Evolutionary conservation across 805 yeast genomes (phyloP), one percentile per base, ranked within the genome.

Genomic region (Candida maris): DNA sequence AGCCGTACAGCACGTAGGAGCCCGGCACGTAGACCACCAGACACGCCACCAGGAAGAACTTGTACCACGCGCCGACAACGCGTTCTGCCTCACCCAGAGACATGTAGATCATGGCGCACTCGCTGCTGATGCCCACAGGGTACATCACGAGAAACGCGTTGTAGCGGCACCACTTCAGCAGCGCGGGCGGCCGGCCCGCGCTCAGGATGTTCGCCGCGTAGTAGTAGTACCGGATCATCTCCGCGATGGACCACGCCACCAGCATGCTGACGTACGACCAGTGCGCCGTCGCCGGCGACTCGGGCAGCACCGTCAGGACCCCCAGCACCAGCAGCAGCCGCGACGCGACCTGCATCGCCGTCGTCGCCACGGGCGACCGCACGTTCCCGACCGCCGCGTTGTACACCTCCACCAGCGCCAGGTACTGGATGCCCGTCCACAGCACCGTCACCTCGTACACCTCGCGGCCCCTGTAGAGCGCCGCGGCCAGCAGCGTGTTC

Each of bases 221-320:
- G 65, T 77, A 93, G 28, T 86, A 73, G 63, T 93, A 93, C 58
- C 98, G 74, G 39, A 89, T 81, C 30, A 86, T 72, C 62, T 93
- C 98, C n/a, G 97, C 86, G 35, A 85, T 51, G n/a, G 93, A 77
- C 98, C 98, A 93, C 9, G 96, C 88, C 29, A 78, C 49, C 31
- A 79, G 69, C 58, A 91, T 71, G 1, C 91, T 67, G 38, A 79
- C 61, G 59, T 82, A 89, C 12, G 75, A 69, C 75, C 78, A 68
- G 46, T 69, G 71, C 47, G 49, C 35, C 47, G 73, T 70, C 19
- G 87, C 87, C 14, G 82, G 83, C 0, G 85, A 73, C 14, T 73
- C 54, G 6, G 97, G 96, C 45, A 88, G 68, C n/a, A 71, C 58
- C 35, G 77, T 77, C 61, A 87, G 78, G 34, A 91, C 74, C 3